Conservation (phyloP, 2,329 filamentous ascomycete species). For the Nigrospora osmanthi region DNA sequence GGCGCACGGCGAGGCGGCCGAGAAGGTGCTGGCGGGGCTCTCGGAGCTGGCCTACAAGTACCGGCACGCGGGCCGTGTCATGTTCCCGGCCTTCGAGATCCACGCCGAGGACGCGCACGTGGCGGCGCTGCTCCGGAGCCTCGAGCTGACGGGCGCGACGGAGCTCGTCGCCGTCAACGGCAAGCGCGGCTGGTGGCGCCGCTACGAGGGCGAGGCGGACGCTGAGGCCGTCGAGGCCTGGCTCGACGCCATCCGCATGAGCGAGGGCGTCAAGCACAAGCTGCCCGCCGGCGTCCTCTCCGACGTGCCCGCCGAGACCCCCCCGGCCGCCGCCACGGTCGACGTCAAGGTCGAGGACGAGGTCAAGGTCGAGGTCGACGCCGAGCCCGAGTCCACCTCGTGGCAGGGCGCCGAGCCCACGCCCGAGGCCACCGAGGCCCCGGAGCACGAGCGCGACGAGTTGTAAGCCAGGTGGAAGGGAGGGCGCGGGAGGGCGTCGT, state of each 20-base stretch:
- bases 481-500: no score
- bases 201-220: constrained; percentile 56
- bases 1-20: constrained; percentile 39
- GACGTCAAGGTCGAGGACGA: constrained; percentile 26
- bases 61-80: constrained; percentile 51
- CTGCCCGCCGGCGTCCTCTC: constrained; percentile 54
- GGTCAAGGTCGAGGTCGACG: constrained; percentile 18
- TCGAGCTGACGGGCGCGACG: constrained; percentile 54
- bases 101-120: constrained; percentile 53
- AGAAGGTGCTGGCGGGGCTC: constrained; percentile 54
- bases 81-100: constrained; percentile 81
- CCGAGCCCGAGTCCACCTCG: constrained; percentile 16
- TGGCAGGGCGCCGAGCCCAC: constrained; percentile 24
- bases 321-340: constrained; percentile 32
- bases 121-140: constrained; percentile 45
- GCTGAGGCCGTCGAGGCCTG: constrained; percentile 65
- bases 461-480: constrained; percentile 24
- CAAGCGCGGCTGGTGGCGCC: constrained; percentile 79
- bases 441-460: constrained; percentile 37
- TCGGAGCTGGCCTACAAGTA: constrained; percentile 73
- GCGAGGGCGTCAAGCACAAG: constrained; percentile 74
- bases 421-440: constrained; percentile 23
- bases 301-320: constrained; percentile 30
- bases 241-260: constrained; percentile 87
- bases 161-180: constrained; percentile 79